Evolutionary conservation across 2,329 filamentous ascomycete genomes (phyloP), one percentile per base, ranked within the genome.

Genomic region (Bertia moriformis): DNA sequence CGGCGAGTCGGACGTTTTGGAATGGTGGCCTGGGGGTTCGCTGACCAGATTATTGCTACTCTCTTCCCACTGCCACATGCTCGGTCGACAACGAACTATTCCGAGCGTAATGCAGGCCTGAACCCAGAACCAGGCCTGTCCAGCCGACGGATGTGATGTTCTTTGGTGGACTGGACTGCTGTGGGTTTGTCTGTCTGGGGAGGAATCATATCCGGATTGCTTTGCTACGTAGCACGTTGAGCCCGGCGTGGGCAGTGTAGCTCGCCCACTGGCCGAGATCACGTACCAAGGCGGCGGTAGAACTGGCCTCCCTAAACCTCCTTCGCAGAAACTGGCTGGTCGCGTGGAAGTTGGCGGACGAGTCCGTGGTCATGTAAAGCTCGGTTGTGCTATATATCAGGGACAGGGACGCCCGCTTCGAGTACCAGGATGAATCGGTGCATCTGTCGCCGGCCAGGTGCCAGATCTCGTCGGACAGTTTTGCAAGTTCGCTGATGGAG

Each of bases 351-450:
- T 73, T 74, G 0, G 69, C 62, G 3, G 80, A 87, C 43, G 65
- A 68, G 58, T 96, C 91, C 42, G 82, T 87, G 17, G 87, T 95
- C 87, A 96, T 95, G 61, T 88, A 93, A 4, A 95, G 65, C 60
- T 98, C 91, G 41, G 80, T 72, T 22, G 78, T 75, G 39, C 85
- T 85, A 49, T 76, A 77, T 32, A 72, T 64, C 47, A 68, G 59
- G 22, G 71, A 70, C 7, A 76, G 57, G 15, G 65, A 66, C 3
- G 63, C 70, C 38, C 72, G 69, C 53, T 75, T 75, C 41, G 69
- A 65, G 51, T 98, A 98, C 91, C 91, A 98, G 3, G 77, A 79
- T 3, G 75, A 72, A 57, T 96, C 88, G 43, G 95, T 83, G 17
- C 78, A 72, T 17, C 63, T 67, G 57, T 96, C 91, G 38, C 86